A percentile compares a stretch with the other conserved stretches of the same genome.
These are phyloP conservation scores for Agapanthus africanus DNA, from an alignment of 106 monocot genomes.

Conservation along the genomic window DNA sequence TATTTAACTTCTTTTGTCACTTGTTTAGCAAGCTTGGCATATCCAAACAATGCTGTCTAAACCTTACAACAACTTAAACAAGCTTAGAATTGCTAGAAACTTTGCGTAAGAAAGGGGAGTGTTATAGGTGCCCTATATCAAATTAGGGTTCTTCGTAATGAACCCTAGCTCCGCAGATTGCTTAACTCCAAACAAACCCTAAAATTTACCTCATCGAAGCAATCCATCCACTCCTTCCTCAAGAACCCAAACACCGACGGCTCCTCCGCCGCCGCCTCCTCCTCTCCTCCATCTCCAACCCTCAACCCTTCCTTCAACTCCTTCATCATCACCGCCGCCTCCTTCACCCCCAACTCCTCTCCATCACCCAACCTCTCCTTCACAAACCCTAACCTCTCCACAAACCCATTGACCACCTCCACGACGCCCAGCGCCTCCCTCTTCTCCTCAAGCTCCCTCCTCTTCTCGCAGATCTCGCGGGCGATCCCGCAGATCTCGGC, in stretches of 20 bases:
- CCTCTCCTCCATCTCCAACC: conserved; percentile 15
- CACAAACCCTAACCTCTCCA: conserved; percentile 31
- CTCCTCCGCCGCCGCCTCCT: background rate
- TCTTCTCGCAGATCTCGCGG: conserved; percentile 41
- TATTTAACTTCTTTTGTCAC: too few species aligned
- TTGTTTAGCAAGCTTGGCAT: too few species aligned
- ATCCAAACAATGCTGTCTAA: too few species aligned
- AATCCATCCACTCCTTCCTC: conserved; percentile 59
- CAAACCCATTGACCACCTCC: conserved; percentile 18
- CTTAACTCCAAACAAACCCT: too few species aligned
- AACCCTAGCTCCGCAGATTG: too few species aligned
- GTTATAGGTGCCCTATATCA: too few species aligned
- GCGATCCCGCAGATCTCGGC: conserved; percentile 32
- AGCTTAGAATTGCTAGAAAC: too few species aligned
- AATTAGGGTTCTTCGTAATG: too few species aligned
- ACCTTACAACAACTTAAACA: too few species aligned
- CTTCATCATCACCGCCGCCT: conserved; percentile 40
- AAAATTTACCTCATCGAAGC: conserved; percentile 85
- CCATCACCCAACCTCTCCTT: conserved; percentile 29
- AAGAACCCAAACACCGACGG: conserved; percentile 53
- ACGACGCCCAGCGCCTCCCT: conserved; percentile 46
- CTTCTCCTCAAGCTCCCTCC: conserved; percentile 54
- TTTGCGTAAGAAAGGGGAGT: too few species aligned
- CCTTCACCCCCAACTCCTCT: conserved; percentile 42
- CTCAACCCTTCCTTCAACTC: conserved; percentile 40